Evolutionary conservation across 345 rosid genomes (phyloP).

Genomic region (Adansonia digitata): DNA sequence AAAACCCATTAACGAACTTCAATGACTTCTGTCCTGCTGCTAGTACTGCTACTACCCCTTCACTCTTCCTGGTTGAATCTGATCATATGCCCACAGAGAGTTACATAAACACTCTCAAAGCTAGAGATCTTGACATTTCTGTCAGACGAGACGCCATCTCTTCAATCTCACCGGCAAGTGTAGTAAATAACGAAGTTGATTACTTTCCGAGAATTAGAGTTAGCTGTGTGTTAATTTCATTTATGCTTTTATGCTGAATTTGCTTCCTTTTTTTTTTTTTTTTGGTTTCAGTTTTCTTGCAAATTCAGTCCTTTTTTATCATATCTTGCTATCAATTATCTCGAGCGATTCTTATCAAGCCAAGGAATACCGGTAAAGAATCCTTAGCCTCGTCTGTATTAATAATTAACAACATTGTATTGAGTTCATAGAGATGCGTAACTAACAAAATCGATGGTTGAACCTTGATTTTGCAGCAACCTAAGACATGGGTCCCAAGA

Average conservation of each 20-base stretch:
- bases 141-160: conserved; percentile 45
- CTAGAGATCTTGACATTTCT: conserved; percentile 30
- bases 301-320: conserved; percentile 38
- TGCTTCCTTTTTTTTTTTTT: background rate
- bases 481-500: conserved; percentile 54
- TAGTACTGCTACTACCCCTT: background rate
- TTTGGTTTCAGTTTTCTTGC: conserved; percentile 18
- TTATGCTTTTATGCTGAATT: background rate
- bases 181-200: no score
- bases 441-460: background rate
- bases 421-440: background rate
- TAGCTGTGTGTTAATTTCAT: background rate
- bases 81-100: conserved; percentile 58
- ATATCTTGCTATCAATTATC: conserved; percentile 76
- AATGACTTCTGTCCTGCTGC: background rate
- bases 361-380: conserved; percentile 51
- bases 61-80: conserved; percentile 52
- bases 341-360: conserved; percentile 70
- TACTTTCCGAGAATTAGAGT: no score
- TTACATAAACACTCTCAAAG: conserved; percentile 34
- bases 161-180: conserved; percentile 40
- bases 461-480: conserved; percentile 29
- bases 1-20: conserved; percentile 50
- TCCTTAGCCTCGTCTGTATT: background rate
- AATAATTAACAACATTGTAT: background rate